Conservation (phyloP, 441 rosid species). For the Erodium moschatum region DNA sequence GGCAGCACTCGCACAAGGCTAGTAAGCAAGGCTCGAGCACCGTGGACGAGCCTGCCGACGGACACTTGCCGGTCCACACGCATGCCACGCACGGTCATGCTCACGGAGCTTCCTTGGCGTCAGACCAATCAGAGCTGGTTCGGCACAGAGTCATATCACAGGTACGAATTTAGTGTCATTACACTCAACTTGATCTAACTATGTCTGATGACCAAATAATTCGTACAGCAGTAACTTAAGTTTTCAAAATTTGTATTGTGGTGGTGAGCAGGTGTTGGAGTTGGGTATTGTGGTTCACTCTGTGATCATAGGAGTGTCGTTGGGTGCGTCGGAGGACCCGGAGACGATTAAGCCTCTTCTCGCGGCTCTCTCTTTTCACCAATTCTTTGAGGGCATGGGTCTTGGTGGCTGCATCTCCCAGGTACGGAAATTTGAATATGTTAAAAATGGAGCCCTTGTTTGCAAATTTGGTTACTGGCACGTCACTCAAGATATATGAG, state of each 20-base stretch:
- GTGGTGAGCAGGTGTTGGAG: conserved; percentile 35
- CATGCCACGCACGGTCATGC: conserved; percentile 47
- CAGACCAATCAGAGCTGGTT: conserved; percentile 25
- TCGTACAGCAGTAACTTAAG: too few relatives aligned
- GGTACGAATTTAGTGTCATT: too few relatives aligned
- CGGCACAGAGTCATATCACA: conserved; percentile 32
- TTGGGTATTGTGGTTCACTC: conserved; percentile 47
- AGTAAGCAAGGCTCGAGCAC: not conserved
- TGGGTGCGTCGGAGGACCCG: conserved; percentile 35
- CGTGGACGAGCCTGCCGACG: conserved; percentile 6
- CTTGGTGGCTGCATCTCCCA: conserved; percentile 15
- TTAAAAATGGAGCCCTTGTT: too few relatives aligned
- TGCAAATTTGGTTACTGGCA: too few relatives aligned
- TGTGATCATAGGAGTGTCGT: conserved; percentile 38
- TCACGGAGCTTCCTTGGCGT: conserved; percentile 28
- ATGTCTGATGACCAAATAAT: too few relatives aligned
- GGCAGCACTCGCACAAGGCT: conserved; percentile 26
- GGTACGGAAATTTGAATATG: too few relatives aligned
- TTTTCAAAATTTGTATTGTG: too few relatives aligned
- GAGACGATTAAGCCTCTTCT: conserved; percentile 41
- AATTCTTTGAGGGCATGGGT: conserved; percentile 52
- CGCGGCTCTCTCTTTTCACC: conserved; percentile 46
- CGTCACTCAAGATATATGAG: too few relatives aligned
- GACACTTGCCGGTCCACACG: conserved; percentile 42
- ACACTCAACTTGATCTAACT: too few relatives aligned